Conservation (phyloP, 441 rosid genomes). For the Gossypium laxum region DNA sequence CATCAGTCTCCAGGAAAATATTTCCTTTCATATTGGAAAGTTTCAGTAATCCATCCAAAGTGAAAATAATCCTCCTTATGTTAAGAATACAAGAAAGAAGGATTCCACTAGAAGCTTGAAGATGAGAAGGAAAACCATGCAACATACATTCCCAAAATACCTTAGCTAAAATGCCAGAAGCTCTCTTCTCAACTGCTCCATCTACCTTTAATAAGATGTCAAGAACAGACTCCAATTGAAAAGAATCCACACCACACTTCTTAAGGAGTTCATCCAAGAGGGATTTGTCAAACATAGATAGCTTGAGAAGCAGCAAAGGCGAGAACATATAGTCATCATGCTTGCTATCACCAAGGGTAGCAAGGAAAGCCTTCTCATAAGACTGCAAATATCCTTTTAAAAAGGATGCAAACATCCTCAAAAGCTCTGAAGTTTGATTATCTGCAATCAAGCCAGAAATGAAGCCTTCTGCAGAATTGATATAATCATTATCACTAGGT, state of each 20-base stretch:
- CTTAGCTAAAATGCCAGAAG: conserved; percentile 53
- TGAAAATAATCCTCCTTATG: conserved; percentile 55
- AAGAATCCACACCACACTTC: conserved; percentile 48
- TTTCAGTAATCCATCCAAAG: conserved; percentile 55
- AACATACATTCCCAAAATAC: conserved; percentile 75
- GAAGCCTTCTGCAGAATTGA: conserved; percentile 50
- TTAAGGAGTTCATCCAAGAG: conserved; percentile 59
- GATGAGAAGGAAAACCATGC: conserved; percentile 85
- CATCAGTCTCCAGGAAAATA: conserved; percentile 40
- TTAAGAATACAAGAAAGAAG: conserved; percentile 69
- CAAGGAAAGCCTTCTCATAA: conserved; percentile 70
- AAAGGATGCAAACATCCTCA: conserved; percentile 57
- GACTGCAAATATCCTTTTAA: conserved; percentile 46
- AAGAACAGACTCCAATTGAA: conserved; percentile 51
- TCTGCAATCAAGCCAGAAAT: conserved; percentile 49
- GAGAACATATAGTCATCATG: conserved; percentile 30
- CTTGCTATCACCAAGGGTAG: conserved; percentile 31
- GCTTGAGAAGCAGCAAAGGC: conserved; percentile 75
- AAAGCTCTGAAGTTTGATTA: conserved; percentile 42
- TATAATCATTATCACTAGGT: conserved; percentile 38
- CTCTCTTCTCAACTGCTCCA: conserved; percentile 51
- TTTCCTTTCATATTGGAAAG: conserved; percentile 35
- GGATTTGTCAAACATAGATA: conserved; percentile 59
- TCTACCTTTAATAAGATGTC: conserved; percentile 51
- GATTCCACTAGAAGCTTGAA: conserved; percentile 51